A percentile compares a stretch with the other conserved stretches of the same genome.
These are phyloP conservation scores for Acacia crassicarpa DNA, from an alignment of 306 rosid genomes.

Conservation along the genomic window DNA sequence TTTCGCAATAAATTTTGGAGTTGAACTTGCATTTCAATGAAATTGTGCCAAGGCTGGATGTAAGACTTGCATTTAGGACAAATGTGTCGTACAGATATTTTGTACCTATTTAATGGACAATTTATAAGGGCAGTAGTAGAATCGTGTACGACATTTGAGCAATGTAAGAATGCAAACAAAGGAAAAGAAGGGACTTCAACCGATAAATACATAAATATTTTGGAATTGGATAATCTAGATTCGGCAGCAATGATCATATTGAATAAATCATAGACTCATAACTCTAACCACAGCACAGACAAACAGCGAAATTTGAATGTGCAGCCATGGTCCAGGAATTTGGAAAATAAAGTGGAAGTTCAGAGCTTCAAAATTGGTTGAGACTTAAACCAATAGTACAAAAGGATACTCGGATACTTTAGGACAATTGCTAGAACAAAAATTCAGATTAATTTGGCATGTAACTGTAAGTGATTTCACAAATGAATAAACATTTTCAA, in stretches of 20 bases:
- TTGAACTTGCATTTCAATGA: constrained; percentile 8
- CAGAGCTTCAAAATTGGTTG: neutral
- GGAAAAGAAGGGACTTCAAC: neutral
- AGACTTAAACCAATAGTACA: neutral
- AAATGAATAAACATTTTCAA: neutral
- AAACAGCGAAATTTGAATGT: neutral
- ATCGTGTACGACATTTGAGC: neutral
- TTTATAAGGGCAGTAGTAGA: neutral
- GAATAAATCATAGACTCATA: neutral
- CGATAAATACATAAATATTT: neutral
- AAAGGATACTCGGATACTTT: neutral
- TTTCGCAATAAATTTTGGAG: neutral
- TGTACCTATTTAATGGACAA: neutral
- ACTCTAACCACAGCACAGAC: constrained; percentile 1
- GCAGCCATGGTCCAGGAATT: neutral
- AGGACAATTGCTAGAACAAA: neutral
- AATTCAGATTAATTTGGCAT: neutral
- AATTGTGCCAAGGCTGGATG: neutral
- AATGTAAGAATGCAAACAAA: neutral
- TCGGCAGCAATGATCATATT: constrained; percentile 1
- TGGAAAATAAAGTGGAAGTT: constrained; percentile 4
- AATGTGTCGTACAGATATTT: neutral
- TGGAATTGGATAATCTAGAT: constrained; percentile 6
- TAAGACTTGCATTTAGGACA: neutral
- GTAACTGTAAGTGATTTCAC: neutral